phyloP scores from a whole-genome alignment of 2,329 filamentous ascomycete genomes.

The Didymosphaeria variabile region DNA sequence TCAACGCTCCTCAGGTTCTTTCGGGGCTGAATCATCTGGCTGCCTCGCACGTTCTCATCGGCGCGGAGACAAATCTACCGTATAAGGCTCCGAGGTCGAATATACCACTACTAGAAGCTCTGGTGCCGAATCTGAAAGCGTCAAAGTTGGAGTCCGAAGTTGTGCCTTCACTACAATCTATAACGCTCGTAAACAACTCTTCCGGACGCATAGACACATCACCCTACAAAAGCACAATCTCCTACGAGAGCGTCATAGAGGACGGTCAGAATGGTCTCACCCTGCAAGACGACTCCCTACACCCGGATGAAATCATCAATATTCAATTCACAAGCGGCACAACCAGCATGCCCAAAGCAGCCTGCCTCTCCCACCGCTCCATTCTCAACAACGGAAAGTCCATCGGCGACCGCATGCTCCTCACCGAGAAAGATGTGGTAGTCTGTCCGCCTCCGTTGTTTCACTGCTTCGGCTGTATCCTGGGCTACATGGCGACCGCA shows the following conservation, averaged over 20 bases:
- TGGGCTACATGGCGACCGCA: constrained; percentile 93
- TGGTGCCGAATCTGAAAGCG: constrained; percentile 60
- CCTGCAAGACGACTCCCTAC: constrained; percentile 60
- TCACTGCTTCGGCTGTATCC: constrained; percentile 85
- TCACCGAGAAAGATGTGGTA: constrained; percentile 75
- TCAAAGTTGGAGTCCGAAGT: constrained; percentile 60
- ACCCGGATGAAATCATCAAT: constrained; percentile 79
- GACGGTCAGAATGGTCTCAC: constrained; percentile 51
- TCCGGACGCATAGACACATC: constrained; percentile 60
- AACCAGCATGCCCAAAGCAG: constrained; percentile 88
- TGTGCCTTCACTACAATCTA: constrained; percentile 73
- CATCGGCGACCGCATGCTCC: constrained; percentile 85
- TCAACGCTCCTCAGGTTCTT: constrained; percentile 80
- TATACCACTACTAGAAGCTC: constrained; percentile 63
- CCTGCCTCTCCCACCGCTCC: constrained; percentile 83
- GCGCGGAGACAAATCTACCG: constrained; percentile 86
- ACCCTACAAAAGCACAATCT: constrained; percentile 46
- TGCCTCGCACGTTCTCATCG: constrained; percentile 79
- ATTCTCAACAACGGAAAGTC: constrained; percentile 92
- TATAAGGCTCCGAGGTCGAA: constrained; percentile 69
- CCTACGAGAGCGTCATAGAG: constrained; percentile 57
- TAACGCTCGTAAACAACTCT: constrained; percentile 85
- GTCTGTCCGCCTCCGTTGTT: constrained; percentile 68
- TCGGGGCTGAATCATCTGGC: constrained; percentile 80
- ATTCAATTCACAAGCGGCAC: constrained; percentile 99